A percentile compares a stretch with the other conserved stretches of the same genome.
phyloP scores from a whole-genome alignment of 495 filamentous ascomycete species.

The Talaromyces stipitatus region DNA sequence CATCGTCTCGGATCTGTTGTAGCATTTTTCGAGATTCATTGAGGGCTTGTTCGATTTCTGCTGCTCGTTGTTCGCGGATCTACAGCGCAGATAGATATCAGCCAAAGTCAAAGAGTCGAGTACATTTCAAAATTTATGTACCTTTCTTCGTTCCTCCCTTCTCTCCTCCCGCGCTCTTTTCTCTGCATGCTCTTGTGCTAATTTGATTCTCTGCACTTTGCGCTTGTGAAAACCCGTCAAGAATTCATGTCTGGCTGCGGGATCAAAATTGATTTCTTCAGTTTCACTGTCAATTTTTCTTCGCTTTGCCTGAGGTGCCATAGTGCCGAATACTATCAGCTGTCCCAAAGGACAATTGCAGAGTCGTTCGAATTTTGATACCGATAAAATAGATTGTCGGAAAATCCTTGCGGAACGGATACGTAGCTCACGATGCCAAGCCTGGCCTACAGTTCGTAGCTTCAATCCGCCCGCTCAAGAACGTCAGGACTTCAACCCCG shows the following conservation, averaged over 20 bases:
- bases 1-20: slow-evolving; percentile 44
- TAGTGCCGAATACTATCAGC: background rate
- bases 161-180: slow-evolving; percentile 67
- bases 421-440: slow-evolving; percentile 4
- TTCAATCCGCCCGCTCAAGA: background rate
- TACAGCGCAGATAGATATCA: slow-evolving; percentile 24
- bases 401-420: slow-evolving; percentile 5
- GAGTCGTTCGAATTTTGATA: background rate
- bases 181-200: slow-evolving; percentile 70
- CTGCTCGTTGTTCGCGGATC: slow-evolving; percentile 72
- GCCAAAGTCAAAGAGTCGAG: background rate
- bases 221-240: slow-evolving; percentile 95
- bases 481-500: slow-evolving; percentile 4
- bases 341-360: background rate
- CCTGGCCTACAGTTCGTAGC: background rate
- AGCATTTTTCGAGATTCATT: slow-evolving; percentile 58
- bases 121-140: slow-evolving; percentile 20
- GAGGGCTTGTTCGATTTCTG: slow-evolving; percentile 72
- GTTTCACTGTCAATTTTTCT: slow-evolving; percentile 52
- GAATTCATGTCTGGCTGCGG: slow-evolving; percentile 67
- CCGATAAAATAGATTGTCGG: slow-evolving; percentile 1
- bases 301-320: slow-evolving; percentile 52
- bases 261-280: slow-evolving; percentile 81
- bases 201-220: slow-evolving; percentile 73
- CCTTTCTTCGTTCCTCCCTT: slow-evolving; percentile 63